phyloP scores from a whole-genome alignment of 2,329 filamentous ascomycete genomes.

The Gremmenia infestans region DNA sequence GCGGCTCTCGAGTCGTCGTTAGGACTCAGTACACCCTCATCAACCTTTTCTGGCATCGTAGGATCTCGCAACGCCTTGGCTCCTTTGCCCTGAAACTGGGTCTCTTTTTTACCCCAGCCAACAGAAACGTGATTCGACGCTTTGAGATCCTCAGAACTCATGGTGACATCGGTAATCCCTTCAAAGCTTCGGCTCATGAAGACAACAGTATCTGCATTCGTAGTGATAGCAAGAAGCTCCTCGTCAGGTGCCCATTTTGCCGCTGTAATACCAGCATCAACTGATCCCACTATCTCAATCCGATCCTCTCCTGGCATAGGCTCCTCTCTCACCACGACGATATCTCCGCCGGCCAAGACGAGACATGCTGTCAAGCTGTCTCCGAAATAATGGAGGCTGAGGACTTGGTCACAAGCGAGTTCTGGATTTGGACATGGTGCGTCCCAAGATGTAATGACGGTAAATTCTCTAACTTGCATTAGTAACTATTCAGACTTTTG shows the following conservation, averaged over 20 bases:
- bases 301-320: constrained; percentile 62
- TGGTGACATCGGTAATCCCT: constrained; percentile 67
- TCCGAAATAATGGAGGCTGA: constrained; percentile 79
- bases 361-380: constrained; percentile 75
- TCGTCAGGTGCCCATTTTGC: constrained; percentile 95
- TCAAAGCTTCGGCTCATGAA: constrained; percentile 95
- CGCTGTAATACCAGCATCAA: constrained; percentile 85
- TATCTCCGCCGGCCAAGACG: constrained; percentile 85
- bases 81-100: constrained; percentile 90
- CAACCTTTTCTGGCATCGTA: constrained; percentile 88
- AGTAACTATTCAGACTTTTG: constrained; percentile 33
- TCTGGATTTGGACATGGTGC: constrained; percentile 75
- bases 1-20: constrained; percentile 66
- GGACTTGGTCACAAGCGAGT: constrained; percentile 66
- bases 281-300: constrained; percentile 92
- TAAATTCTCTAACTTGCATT: constrained; percentile 32
- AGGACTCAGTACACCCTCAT: constrained; percentile 70
- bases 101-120: constrained; percentile 97
- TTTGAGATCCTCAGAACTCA: constrained; percentile 72
- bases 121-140: constrained; percentile 93
- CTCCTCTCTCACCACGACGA: constrained; percentile 76
- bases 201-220: constrained; percentile 70
- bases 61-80: constrained; percentile 85
- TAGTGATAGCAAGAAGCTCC: constrained; percentile 79
- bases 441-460: constrained; percentile 75